phyloP scores from a whole-genome alignment of 1,139 yeast species.

The Suhomyces ambrosiae region DNA sequence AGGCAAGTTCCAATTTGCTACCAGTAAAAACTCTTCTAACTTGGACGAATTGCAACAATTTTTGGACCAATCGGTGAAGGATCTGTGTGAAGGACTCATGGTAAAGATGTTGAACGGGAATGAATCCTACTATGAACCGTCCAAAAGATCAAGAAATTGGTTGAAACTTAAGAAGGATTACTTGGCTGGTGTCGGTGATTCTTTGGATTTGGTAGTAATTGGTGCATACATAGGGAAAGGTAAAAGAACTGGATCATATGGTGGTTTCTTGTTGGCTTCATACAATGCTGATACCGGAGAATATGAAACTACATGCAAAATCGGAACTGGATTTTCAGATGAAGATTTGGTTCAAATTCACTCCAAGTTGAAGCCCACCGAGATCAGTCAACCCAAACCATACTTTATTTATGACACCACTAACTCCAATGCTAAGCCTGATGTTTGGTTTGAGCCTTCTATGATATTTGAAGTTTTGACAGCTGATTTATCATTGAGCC shows the following conservation, averaged over 20 bases:
- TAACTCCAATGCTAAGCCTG: constrained; percentile 71
- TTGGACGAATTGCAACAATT: constrained; percentile 82
- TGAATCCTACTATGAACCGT: constrained; percentile 89
- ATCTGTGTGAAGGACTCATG: constrained; percentile 95
- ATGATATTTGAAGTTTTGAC: constrained; percentile 87
- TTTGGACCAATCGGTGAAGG: constrained; percentile 85
- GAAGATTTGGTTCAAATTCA: constrained; percentile 68
- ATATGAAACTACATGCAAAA: constrained; percentile 92
- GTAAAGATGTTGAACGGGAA: constrained; percentile 82
- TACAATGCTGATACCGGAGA: constrained; percentile 90
- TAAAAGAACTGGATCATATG: constrained; percentile 91
- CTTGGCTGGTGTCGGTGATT: constrained; percentile 92
- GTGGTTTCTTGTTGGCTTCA: constrained; percentile 89
- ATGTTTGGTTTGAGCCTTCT: constrained; percentile 95
- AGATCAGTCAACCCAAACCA: constrained; percentile 64
- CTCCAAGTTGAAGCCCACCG: constrained; percentile 67
- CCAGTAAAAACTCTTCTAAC: constrained; percentile 68
- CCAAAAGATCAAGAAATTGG: constrained; percentile 95
- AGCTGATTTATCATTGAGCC: constrained; percentile 92
- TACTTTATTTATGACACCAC: constrained; percentile 68
- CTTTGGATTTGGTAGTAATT: constrained; percentile 87
- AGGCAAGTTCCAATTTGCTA: constrained; percentile 85
- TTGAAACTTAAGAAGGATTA: constrained; percentile 92
- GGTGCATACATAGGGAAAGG: constrained; percentile 97
- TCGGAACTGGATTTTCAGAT: constrained; percentile 96